Evolutionary conservation across 306 rosid genomes (phyloP), one percentile per base, ranked within the genome.

Genomic region (Trichosanthes truncata): DNA sequence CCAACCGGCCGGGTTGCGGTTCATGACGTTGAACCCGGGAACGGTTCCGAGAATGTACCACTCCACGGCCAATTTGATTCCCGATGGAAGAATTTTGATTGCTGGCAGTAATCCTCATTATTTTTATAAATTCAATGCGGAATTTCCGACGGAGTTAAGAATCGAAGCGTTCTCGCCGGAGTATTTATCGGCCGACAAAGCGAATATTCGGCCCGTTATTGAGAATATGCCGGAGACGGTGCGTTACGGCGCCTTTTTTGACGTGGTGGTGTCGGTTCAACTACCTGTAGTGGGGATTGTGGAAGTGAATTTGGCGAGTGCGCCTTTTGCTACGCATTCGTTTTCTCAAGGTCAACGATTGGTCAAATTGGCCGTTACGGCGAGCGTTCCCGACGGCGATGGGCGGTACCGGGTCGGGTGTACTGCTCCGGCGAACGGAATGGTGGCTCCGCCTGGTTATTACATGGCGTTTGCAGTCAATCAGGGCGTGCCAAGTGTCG

Each of bases 401-500:
- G 87, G 88, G 7, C 77, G 72, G 46, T 89, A 91, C 17, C 77
- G 84, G 71, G 84, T 94, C 1, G 82, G 80, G 26, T 88, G 91
- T 38, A 84, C 86, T 1, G 96, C 93, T 8, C 98, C 98, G 23
- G 91, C 93, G 0, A 89, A 75, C 21, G 89, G 94, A 14, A 82
- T 29, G 85, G 92, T 92, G 49, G 96, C 91, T 48, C 97, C 98
- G 43, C 98, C 97, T 0, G 97, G 97, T 29, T 90, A 89, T 80
- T 94, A 94, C 83, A 94, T 94, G 98, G 89, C 85, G 2, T 92
- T 94, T 5, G 91, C 96, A 0, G 93, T 94, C 14, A 94, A 94
- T 40, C 97, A 94, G 35, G 97, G 94, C 71, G 98, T 94, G 86
- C 97, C 97, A 23, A 92, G 98, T 26, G 86, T 92, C 2, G 97